Conservation (phyloP, 148 eudicot species). For the Diospyros lotus region DNA sequence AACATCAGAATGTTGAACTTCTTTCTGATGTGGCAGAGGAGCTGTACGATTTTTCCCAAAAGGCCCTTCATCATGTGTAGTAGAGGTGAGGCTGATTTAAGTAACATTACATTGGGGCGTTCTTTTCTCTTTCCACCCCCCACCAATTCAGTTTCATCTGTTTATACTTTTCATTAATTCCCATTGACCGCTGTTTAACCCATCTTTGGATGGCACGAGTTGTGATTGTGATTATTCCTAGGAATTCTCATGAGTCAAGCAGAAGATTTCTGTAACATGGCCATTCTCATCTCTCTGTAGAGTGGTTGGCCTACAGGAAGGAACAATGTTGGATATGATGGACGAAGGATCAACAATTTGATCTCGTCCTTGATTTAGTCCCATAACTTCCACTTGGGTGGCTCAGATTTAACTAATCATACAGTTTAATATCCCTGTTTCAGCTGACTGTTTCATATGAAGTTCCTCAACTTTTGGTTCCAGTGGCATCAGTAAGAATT, state of each 20-base stretch:
- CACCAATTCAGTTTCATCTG: neutral
- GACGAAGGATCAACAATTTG: neutral
- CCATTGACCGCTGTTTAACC: neutral
- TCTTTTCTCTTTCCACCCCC: neutral
- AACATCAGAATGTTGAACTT: constrained; percentile 12
- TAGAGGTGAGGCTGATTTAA: constrained; percentile 68
- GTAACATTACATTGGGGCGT: constrained; percentile 3
- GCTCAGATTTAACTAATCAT: neutral
- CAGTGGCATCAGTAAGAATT: constrained; percentile 90
- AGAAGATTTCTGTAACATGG: neutral
- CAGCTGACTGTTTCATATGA: constrained; percentile 96
- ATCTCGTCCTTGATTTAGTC: neutral
- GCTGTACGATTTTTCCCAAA: constrained; percentile 92
- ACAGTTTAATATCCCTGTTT: constrained; percentile 15
- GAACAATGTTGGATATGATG: neutral
- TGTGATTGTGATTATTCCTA: neutral
- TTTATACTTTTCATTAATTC: neutral
- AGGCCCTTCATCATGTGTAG: constrained; percentile 72
- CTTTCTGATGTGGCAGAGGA: constrained; percentile 60
- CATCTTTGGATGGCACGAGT: neutral
- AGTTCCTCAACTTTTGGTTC: constrained; percentile 75
- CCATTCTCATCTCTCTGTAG: neutral
- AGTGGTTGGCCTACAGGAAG: neutral
- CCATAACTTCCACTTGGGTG: neutral
- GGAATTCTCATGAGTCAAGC: neutral